Evolutionary conservation across 108 stramenopile genomes (phyloP), one percentile per base, ranked within the genome.

Genomic region (Parietichytrium sp.): DNA sequence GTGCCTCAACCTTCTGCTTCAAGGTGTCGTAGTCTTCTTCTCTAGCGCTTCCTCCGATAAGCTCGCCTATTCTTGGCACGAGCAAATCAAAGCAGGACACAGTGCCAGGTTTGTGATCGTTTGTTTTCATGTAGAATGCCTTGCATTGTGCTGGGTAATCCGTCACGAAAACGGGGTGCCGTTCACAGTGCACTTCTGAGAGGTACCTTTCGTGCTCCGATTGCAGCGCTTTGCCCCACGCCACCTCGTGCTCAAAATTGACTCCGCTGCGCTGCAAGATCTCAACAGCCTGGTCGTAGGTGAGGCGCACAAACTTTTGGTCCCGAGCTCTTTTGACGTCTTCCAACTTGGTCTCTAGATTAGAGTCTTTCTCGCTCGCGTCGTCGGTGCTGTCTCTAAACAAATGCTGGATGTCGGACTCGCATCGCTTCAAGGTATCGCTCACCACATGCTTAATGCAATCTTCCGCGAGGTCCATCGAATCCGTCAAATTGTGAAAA

Each of bases 61-160:
- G 87, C 85, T 99, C 98, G 51, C 98, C 98, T 29, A 99, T 95
- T 25, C 97, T 96, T 20, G 98, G 98, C 31, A 98, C 97, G 29
- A 99, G 92, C 83, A 99, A 86, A 83, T 99, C 98, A 92, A 98
- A 97, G 20, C 97, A 96, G 77, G 93, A 95, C 18, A 99, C 98
- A 6, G 97, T 97, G 83, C 95, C 93, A 25, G 96, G 95, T 48
- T 92, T 89, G 86, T 95, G 96, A 54, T 95, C 96, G 79, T 97
- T 97, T 83, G 96, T 94, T 26, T 97, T 86, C 98, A 99, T 99
- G 90, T 99, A 99, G 81, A 99, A 99, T 4, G 98, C 95, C 89
- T 99, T 99, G 85, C 97, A 97, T 27, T 82, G 79, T 78, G 94
- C 93, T 23, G 98, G 98, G 86, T 98, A 99, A 80, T 98, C 93